Evolutionary conservation across 495 filamentous ascomycete genomes (phyloP).

Genomic region (Tuber umbilicatum): DNA sequence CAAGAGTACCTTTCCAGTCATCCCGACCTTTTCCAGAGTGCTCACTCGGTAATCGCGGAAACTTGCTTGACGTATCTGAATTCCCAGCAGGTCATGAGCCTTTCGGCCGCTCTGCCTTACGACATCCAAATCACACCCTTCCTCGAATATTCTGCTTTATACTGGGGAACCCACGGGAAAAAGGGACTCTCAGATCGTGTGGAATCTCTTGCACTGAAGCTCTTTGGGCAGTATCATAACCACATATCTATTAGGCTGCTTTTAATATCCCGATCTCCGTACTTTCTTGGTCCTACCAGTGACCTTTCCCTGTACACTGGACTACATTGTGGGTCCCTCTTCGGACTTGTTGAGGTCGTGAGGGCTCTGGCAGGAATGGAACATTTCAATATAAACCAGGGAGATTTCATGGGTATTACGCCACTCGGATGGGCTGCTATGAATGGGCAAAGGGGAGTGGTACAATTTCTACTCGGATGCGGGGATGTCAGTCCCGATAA

Average conservation of each 20-base stretch:
- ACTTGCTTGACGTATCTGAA: background rate
- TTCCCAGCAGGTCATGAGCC: background rate
- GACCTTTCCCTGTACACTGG: background rate
- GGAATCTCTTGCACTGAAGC: background rate
- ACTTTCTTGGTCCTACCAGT: accelerated
- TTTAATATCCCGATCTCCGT: background rate
- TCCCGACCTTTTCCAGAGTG: background rate
- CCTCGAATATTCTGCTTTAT: background rate
- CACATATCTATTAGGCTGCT: background rate
- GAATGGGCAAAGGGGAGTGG: background rate
- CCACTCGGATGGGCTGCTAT: background rate
- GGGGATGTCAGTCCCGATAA: no score
- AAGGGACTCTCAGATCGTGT: no score
- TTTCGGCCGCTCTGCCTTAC: background rate
- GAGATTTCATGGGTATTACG: background rate
- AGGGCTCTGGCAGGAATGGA: background rate
- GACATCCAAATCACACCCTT: background rate
- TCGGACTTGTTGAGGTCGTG: background rate
- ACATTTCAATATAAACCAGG: background rate
- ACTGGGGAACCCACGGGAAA: background rate
- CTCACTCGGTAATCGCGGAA: background rate
- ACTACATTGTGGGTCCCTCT: background rate
- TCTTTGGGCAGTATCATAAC: background rate
- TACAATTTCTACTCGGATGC: no score
- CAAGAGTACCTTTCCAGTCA: background rate